Base-by-base conservation (phyloP, 202 grass and related monocot genomes). In the Digitaria exilis region DNA sequence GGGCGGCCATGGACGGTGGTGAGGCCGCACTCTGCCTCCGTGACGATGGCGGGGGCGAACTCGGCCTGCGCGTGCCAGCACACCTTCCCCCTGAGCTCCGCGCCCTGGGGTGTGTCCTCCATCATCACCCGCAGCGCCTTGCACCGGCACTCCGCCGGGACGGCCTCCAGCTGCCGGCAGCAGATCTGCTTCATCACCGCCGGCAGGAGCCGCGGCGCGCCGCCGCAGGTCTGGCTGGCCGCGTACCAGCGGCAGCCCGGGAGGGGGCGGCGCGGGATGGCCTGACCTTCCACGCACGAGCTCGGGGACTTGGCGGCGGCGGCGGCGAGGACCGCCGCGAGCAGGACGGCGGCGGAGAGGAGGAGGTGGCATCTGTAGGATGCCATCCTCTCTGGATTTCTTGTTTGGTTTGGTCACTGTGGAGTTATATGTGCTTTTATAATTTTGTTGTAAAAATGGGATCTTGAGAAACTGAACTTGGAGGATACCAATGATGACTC, bases 121-220 rank as follows among this genome's bases (percentile, higher is more conserved):
- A 80, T 74, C 57, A 86, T 39, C 24, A 80, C 18, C 9, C 48
- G 58, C 84, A 86, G 49, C 28, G 84, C 84, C 77, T 66, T 50
- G 57, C 84, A 80, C 32, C 84, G 58, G 75, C 75, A 79, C 18
- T 13, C 28, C 8, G 7, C 32, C 75, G 32, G 18, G 31, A 85
- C 9, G 55, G 5, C 22, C 24, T 46, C 75, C 44, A 85, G 83
- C 75, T 85, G 65, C 24, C 65, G 22, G 75, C 56, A 85, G 19
- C 75, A 85, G 12, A 25, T 25, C 44, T 15, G 24, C 75, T 72
- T 79, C 17, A 39, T 45, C 75, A 28, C 15, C 56, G 8, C 31
- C 32, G 8, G 3, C 34, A 19, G 61, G 17, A 34, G 30, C 30
- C 15, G 60, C 15, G 30, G 30, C 30, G 16, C 61, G 30, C 5